Percentiles rank a stretch among this genome's conserved stretches.
Evolutionary conservation across 225 moss, liverwort and hornwort species (phyloP).

Genomic region (Pseudoscleropodium purum): DNA sequence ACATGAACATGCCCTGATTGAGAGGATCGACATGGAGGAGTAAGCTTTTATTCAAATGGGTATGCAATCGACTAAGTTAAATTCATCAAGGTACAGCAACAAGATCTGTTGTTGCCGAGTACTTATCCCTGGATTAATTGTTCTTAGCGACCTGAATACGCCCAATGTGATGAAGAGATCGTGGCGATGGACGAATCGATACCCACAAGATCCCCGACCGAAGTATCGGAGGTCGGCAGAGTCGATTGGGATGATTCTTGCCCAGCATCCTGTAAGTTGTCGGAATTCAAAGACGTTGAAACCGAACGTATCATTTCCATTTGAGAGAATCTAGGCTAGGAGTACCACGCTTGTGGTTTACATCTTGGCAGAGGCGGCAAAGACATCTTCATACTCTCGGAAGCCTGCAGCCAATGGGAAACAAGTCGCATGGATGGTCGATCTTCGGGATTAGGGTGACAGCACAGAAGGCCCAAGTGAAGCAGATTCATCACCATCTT

Average conservation of each 20-base stretch:
- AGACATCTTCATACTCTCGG: background rate
- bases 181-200: background rate
- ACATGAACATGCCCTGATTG: background rate
- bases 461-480: conserved; percentile 11
- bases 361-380: background rate
- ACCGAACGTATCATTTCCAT: background rate
- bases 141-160: background rate
- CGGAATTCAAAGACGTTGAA: background rate
- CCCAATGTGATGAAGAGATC: background rate
- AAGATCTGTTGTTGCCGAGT: background rate
- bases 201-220: background rate
- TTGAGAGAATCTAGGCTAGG: background rate
- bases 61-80: background rate
- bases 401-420: background rate
- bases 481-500: background rate
- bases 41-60: background rate
- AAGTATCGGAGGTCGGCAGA: background rate
- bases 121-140: background rate
- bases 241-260: background rate
- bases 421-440: background rate
- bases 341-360: background rate
- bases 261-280: background rate
- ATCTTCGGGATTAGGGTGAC: background rate
- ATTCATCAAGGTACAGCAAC: background rate
- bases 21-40: background rate